Percentiles rank a stretch among this genome's conserved stretches.
Conservation (phyloP, 768 basidiomycete genomes). For the Leccinum subgranulosum region DNA sequence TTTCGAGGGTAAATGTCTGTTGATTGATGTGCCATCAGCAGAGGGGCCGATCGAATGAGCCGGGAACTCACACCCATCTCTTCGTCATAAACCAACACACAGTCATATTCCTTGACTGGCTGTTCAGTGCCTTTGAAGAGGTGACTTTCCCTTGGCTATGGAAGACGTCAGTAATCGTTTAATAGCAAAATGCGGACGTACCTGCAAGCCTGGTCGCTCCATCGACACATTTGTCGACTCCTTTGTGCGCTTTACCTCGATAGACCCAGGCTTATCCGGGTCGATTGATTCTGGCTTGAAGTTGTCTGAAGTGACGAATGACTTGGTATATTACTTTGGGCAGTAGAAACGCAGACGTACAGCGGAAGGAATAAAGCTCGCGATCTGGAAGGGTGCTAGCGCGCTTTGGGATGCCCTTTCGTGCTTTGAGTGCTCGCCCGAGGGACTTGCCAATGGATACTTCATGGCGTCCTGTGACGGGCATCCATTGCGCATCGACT, state of each 20-base stretch:
- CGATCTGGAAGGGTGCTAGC: slow-evolving; percentile 49
- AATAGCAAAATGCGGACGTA: slow-evolving; percentile 23
- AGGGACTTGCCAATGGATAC: slow-evolving; percentile 65
- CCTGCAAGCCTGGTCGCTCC: slow-evolving; percentile 66
- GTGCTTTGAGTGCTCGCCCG: slow-evolving; percentile 62
- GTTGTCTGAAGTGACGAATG: slow-evolving; percentile 48
- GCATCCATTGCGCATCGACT: slow-evolving; percentile 51
- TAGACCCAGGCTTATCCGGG: slow-evolving; percentile 56
- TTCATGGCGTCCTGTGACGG: slow-evolving; percentile 51
- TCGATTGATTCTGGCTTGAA: slow-evolving; percentile 77
- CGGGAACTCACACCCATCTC: slow-evolving; percentile 54
- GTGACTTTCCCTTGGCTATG: slow-evolving; percentile 50
- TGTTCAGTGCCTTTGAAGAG: slow-evolving; percentile 57
- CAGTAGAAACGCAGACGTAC: slow-evolving; percentile 40
- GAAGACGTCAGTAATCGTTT: background rate
- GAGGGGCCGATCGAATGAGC: background rate
- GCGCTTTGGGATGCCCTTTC: slow-evolving; percentile 50
- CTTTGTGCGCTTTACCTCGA: slow-evolving; percentile 55
- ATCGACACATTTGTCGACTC: slow-evolving; percentile 54
- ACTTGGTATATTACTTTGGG: background rate
- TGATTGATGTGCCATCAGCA: slow-evolving; percentile 9
- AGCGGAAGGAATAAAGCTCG: slow-evolving; percentile 77
- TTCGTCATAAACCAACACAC: slow-evolving; percentile 79
- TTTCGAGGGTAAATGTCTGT: slow-evolving; percentile 72
- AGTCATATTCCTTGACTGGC: slow-evolving; percentile 66